Percentiles rank a stretch among this genome's conserved stretches.
Conservation (phyloP, 2,329 filamentous ascomycete species). For the Arthroderma sp. region DNA sequence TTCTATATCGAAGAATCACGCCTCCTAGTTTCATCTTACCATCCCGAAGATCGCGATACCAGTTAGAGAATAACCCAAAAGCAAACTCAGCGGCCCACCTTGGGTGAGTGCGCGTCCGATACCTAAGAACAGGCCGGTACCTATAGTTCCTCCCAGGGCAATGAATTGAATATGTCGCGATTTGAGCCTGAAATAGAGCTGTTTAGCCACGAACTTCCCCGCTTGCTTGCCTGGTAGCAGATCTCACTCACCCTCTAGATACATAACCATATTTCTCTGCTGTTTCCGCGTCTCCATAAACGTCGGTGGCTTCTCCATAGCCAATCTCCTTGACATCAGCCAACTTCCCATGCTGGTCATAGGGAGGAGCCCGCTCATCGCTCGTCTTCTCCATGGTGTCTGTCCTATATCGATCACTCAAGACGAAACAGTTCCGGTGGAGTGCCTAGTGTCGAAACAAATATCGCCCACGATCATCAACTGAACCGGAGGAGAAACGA, state of each 20-base stretch:
- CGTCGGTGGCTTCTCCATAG: conserved; percentile 37
- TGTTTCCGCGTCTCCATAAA: conserved; percentile 39
- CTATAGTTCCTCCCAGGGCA: conserved; percentile 46
- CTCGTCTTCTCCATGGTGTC: conserved; percentile 2
- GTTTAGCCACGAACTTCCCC: background rate
- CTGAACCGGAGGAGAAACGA: background rate
- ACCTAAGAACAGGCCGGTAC: conserved; percentile 43
- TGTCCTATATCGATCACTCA: background rate
- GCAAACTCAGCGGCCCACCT: conserved; percentile 25
- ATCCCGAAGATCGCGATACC: conserved; percentile 35
- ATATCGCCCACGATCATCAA: no score
- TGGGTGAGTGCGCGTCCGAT: conserved; percentile 40
- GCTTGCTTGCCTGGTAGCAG: background rate
- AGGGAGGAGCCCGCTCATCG: conserved; percentile 6
- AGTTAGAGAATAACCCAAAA: conserved; percentile 39
- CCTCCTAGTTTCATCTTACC: conserved; percentile 9
- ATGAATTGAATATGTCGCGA: conserved; percentile 48
- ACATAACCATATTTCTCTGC: conserved; percentile 42
- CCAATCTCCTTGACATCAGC: conserved; percentile 18
- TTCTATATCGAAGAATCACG: background rate
- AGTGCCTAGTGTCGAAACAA: no score
- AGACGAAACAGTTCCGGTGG: no score
- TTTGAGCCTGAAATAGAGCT: conserved; percentile 23
- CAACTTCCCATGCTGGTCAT: conserved; percentile 12
- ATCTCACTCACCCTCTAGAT: conserved; percentile 30